Evolutionary conservation across 176 grass and related monocot species (phyloP), one percentile per base, ranked within the genome.

Genomic region (Phoenix roebelenii): DNA sequence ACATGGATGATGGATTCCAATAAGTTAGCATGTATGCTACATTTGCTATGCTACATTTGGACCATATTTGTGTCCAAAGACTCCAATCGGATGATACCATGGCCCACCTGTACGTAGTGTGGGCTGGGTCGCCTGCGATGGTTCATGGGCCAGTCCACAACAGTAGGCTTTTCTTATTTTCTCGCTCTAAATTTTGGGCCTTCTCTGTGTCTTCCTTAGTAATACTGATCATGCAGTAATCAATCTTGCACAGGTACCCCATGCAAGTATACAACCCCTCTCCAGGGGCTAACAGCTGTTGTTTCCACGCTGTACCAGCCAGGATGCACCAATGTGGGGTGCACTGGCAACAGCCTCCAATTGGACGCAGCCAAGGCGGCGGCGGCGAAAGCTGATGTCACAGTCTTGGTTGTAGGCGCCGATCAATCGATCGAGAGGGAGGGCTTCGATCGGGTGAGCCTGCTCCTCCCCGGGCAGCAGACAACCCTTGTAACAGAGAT

Each of bases 381-480:
- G 3, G 93, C 93, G 25, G 79, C 84, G 29, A 39, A 71, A 4
- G 80, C 93, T 0, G 93, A 98, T 70, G 93, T 70, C 67, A 98
- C 93, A 5, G 81, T 98, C 44, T 75, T 98, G 50, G 30, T 98
- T 4, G 84, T 92, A 10, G 93, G 93, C 10, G 81, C 84, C 0
- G 84, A 92, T 72, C 81, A 85, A 58, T 73, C 81, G 17, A 48
- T 98, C 50, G 93, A 98, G 74, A 61, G 78, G 54, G 93, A 98
- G 81, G 23, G 79, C 65, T 54, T 92, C 5, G 93, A 98, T 74
- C 60, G 93, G 30, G 72, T 69, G 20, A 85, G 69, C 76, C 81
- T 98, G 26, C 73, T 83, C 3, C 74, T 88, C 28, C 93, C 93
- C 0, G 93, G 93, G 0, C 79, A 85, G 25, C 93, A 98, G 72